phyloP scores from a whole-genome alignment of 2,329 filamentous ascomycete genomes.

The Tolypocladium tundrense region DNA sequence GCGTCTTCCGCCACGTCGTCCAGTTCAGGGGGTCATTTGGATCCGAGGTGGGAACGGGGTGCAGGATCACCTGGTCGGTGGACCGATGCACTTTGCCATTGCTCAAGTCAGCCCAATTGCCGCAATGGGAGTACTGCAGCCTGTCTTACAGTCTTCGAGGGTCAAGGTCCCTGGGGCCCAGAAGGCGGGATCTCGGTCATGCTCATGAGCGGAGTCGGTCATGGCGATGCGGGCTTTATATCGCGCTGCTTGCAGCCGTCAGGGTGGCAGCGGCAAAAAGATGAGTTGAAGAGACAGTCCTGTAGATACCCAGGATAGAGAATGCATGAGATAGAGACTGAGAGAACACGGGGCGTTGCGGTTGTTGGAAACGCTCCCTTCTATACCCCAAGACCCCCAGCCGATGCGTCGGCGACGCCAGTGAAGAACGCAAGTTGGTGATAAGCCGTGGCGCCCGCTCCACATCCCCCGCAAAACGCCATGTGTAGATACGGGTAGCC shows the following conservation, averaged over 20 bases:
- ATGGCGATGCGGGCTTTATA: not conserved
- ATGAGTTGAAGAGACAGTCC: no score
- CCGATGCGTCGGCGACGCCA: no score
- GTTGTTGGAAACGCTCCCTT: not conserved
- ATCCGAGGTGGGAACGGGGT: slow-evolving; percentile 4
- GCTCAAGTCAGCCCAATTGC: no score
- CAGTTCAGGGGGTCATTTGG: slow-evolving; percentile 6
- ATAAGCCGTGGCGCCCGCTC: not conserved
- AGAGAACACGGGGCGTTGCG: no score
- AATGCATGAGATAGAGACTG: no score
- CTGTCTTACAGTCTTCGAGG: slow-evolving; percentile 2
- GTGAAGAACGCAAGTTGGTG: no score
- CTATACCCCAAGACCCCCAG: not conserved
- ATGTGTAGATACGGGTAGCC: not conserved
- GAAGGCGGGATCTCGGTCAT: not conserved
- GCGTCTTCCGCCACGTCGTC: slow-evolving; percentile 4
- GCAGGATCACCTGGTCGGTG: slow-evolving; percentile 3
- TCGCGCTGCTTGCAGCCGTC: no score
- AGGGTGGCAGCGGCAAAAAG: no score
- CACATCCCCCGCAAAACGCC: not conserved
- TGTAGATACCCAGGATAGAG: no score
- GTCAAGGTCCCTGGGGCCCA: slow-evolving; percentile 3
- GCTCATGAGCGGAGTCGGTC: not conserved
- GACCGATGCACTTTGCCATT: not conserved
- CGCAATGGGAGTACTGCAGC: no score